phyloP scores from a whole-genome alignment of 2,329 filamentous ascomycete genomes.

The Sordariomycetes sp. region DNA sequence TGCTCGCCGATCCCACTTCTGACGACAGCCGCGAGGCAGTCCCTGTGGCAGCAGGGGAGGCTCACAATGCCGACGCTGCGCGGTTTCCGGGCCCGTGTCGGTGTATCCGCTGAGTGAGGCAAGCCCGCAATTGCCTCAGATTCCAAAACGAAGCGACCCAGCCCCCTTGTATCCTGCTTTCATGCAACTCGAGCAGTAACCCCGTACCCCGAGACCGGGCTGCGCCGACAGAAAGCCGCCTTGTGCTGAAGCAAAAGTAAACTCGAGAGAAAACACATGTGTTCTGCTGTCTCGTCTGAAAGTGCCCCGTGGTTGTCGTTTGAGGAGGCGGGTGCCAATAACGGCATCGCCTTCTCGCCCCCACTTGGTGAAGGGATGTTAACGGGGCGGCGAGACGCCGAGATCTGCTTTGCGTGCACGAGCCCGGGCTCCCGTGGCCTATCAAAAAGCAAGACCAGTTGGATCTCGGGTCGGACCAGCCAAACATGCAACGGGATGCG shows the following conservation, averaged over 20 bases:
- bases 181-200: background rate
- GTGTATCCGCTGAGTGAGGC: background rate
- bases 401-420: constrained; percentile 5
- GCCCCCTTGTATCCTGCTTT: background rate
- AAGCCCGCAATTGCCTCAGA: background rate
- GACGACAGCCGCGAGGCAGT: constrained; percentile 3
- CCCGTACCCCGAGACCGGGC: background rate
- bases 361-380: background rate
- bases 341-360: background rate
- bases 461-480: background rate
- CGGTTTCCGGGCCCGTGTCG: background rate
- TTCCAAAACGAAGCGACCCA: background rate
- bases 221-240: background rate
- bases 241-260: no score
- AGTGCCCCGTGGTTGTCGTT: background rate
- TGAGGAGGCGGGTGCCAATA: background rate
- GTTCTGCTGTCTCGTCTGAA: no score
- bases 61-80: background rate
- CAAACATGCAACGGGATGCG: background rate
- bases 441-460: background rate
- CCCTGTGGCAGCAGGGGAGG: background rate
- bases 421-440: background rate
- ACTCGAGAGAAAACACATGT: no score
- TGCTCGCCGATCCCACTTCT: constrained; percentile 3
- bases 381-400: constrained; percentile 2